Evolutionary conservation across 805 yeast species (phyloP).

Genomic region (Wickerhamomyces ciferrii): DNA sequence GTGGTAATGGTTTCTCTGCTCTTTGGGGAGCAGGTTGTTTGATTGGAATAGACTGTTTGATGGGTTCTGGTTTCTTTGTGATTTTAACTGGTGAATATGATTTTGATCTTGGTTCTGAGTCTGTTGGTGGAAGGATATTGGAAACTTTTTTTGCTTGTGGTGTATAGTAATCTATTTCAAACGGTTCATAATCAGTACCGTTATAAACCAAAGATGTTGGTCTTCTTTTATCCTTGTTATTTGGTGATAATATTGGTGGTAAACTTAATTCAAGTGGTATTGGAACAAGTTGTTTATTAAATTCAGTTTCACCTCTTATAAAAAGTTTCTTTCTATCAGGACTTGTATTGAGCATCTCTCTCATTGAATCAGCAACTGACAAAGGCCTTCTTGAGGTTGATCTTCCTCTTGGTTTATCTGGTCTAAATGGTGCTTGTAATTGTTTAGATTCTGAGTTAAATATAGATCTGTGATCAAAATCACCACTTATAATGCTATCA

Average conservation of each 20-base stretch:
- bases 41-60: no score
- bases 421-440: neutral
- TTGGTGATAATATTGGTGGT: constrained; percentile 33
- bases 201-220: constrained; percentile 28
- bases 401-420: constrained; percentile 3
- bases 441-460: constrained; percentile 9
- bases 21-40: neutral
- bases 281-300: constrained; percentile 27
- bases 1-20: neutral
- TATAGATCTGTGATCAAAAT: constrained; percentile 6
- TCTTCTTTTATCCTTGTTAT: constrained; percentile 22
- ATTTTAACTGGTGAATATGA: neutral
- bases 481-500: neutral
- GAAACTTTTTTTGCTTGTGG: constrained; percentile 5
- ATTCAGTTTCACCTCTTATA: constrained; percentile 29
- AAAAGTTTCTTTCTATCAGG: constrained; percentile 22
- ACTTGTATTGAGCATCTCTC: constrained; percentile 10
- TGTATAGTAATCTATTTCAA: constrained; percentile 10
- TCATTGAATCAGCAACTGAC: constrained; percentile 16
- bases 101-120: neutral
- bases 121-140: constrained; percentile 4
- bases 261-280: constrained; percentile 30
- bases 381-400: neutral
- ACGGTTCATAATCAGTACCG: constrained; percentile 29
- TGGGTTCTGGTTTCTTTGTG: neutral